phyloP scores from a whole-genome alignment of 2,329 filamentous ascomycete genomes.

The Penicillium aurantiogriseum region DNA sequence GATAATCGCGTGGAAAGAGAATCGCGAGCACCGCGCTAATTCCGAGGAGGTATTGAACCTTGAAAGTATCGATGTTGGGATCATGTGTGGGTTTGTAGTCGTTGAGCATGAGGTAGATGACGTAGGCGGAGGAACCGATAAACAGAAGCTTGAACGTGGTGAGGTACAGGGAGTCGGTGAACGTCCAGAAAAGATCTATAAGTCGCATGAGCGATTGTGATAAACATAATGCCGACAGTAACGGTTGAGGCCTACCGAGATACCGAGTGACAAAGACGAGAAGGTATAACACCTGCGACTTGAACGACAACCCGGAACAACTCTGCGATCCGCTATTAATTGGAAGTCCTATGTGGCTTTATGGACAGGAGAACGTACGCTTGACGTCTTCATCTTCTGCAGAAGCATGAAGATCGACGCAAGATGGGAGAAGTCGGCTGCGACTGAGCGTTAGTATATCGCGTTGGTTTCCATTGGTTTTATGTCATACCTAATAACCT shows the following conservation, averaged over 20 bases:
- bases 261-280: constrained; percentile 93
- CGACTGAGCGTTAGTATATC: constrained; percentile 18
- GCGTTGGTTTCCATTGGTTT: not conserved
- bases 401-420: constrained; percentile 90
- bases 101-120: constrained; percentile 96
- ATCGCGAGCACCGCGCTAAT: constrained; percentile 76
- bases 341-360: not conserved
- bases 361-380: constrained; percentile 56
- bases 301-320: constrained; percentile 97
- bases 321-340: constrained; percentile 57
- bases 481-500: constrained; percentile 58
- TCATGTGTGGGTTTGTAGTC: constrained; percentile 98
- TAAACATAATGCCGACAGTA: not conserved
- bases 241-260: constrained; percentile 58
- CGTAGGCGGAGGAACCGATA: constrained; percentile 85
- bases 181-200: constrained; percentile 76
- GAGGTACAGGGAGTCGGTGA: constrained; percentile 83
- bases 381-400: constrained; percentile 93
- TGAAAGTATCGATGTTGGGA: constrained; percentile 95
- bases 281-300: constrained; percentile 93
- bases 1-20: constrained; percentile 83
- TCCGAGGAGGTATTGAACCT: constrained; percentile 87
- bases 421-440: constrained; percentile 94
- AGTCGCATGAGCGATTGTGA: not conserved
- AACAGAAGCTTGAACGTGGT: constrained; percentile 95